Percentiles rank a stretch among this genome's conserved stretches.
Evolutionary conservation across 164 flowering plant species (phyloP).

Genomic region (Aristolochia californica): DNA sequence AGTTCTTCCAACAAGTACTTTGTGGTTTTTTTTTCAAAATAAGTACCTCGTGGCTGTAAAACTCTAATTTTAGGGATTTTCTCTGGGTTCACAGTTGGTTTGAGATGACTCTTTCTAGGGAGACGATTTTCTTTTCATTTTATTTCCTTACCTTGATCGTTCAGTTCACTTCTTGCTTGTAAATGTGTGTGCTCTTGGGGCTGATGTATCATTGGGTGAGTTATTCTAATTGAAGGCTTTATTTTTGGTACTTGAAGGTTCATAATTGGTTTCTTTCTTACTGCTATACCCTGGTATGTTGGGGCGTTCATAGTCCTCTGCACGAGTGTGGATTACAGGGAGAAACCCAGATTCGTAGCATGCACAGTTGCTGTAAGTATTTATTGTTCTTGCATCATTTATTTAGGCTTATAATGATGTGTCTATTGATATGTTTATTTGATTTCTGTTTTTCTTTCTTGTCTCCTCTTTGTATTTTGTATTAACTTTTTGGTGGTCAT

Average conservation of each 20-base stretch:
- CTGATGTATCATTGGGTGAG: too few relatives aligned
- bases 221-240: too few relatives aligned
- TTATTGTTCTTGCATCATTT: neutral
- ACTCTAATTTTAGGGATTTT: neutral
- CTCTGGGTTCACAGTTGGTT: neutral
- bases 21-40: too few relatives aligned
- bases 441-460: neutral
- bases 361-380: constrained; percentile 58
- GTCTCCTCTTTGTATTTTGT: neutral
- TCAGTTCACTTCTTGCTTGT: too few relatives aligned
- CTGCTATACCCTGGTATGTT: constrained; percentile 70
- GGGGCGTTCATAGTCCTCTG: constrained; percentile 51
- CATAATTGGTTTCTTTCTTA: constrained; percentile 70
- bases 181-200: too few relatives aligned
- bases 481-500: neutral
- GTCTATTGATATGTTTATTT: neutral
- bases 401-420: too few relatives aligned
- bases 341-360: constrained; percentile 41
- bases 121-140: neutral
- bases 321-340: constrained; percentile 37
- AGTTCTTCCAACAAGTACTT: constrained; percentile 24
- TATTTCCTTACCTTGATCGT: too few relatives aligned
- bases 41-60: neutral
- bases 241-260: constrained; percentile 38
- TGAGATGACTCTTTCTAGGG: too few relatives aligned